Base-by-base conservation (phyloP, 192 early-diverging fungal genomes). In the Gryganskiella cystojenkinii region DNA sequence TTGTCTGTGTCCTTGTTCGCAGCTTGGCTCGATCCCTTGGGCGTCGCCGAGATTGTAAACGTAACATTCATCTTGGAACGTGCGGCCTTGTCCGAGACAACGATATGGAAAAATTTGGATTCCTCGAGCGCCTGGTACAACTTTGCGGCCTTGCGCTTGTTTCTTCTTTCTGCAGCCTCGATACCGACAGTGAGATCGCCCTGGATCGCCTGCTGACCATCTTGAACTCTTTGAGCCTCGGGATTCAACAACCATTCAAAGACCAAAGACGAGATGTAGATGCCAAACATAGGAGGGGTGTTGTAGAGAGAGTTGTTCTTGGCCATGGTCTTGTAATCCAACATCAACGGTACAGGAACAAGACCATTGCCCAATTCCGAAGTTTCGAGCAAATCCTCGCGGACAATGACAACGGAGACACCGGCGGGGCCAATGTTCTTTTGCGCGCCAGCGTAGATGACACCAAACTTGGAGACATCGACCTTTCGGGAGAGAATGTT, bases 361-460 rank as follows among this genome's bases (percentile, higher is more conserved):
- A 80, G 37, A 0, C 78, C 78, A 34, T 70, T 50, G 14, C 30
- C 47, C 22, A 25, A 2, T 24, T 80, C 78, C 14, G 87, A 80
- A 33, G 85, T 87, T 40, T 84, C 81, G 59, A 99, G 79, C 57
- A 99, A 82, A 71, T 98, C 95, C 33, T 96, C 90, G 43, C 95
- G 92, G 52, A 99, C 84, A 56, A 99, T 95, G 34, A 93, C 96
- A 40, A 99, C 79, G 2, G 97, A 95, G 9, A 97, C 91, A 45
- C 98, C 98, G 9, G 96, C 94, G 19, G 95, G 92, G 0, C 92
- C 91, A 78, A 93, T 87, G 85, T 99, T 99, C 84, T 99, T 99
- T 83, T 99, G 98, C 17, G 97, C 98, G 6, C 98, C 98, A 2
- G 93, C 96, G 72, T 95, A 93, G 61, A 99, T 95, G 17, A 95